Evolutionary conservation across 306 rosid genomes (phyloP), one percentile per base, ranked within the genome.

Genomic region (Elaeagnus macrophylla): DNA sequence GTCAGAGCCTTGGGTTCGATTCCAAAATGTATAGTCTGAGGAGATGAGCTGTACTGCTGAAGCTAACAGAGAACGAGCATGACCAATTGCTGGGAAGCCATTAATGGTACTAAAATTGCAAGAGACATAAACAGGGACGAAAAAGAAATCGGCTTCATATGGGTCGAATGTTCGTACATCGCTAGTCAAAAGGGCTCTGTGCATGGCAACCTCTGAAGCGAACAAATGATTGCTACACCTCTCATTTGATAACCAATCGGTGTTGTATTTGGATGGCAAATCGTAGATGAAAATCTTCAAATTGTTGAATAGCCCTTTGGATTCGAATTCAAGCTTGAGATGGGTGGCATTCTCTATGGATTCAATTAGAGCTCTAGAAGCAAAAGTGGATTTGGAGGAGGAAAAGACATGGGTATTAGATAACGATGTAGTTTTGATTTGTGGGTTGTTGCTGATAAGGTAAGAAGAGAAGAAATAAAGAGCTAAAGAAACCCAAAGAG

Each of bases 51-150:
- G 39, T 1, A 93, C 69, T 0, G 95, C 94, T 10, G 95, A 87
- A 37, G 82, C 43, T 9, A 93, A 51, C 5, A 93, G 83, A 0
- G 77, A 37, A 8, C 99, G 93, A 1, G 99, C 99, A 69, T 93
- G 96, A 36, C 95, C 96, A 10, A 87, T 84, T 32, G 96, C 95
- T 0, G 95, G 99, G 77, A 93, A 93, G 32, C 99, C 95, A 49
- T 83, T 81, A 5, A 83, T 54, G 65, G 82, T 64, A 83, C 89
- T 89, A 79, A 89, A 89, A 61, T 85, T 89, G 82, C 97, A 89
- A 12, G 97, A 81, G 0, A 89, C 97, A 66, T 89, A 89, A 16
- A 89, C 94, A 0, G 97, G 97, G 7, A 89, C 97, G 71, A 83
- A 85, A 79, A 89, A 89, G 51, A 89, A 83, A 52, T 85, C 88